Evolutionary conservation across 345 rosid species (phyloP).

Genomic region (Anastatica hierochuntica): DNA sequence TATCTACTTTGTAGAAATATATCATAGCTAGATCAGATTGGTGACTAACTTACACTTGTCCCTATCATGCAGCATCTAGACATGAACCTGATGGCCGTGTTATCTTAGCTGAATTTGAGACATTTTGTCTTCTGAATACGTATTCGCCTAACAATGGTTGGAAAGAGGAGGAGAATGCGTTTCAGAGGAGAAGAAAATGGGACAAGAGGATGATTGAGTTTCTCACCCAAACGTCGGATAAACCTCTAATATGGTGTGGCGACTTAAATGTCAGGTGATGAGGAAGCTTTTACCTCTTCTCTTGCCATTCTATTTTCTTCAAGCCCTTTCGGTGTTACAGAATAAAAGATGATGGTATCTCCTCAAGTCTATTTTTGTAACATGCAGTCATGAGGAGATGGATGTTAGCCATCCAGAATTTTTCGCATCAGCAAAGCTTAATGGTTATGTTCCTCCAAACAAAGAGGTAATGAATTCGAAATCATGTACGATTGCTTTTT

Average conservation of each 20-base stretch:
- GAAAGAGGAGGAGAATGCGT: conserved; percentile 92
- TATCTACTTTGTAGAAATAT: too few relatives aligned
- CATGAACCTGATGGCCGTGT: conserved; percentile 95
- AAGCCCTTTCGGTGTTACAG: neutral
- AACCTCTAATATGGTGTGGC: conserved; percentile 95
- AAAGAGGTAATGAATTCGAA: conserved; percentile 54
- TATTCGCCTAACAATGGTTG: conserved; percentile 97
- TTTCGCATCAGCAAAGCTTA: conserved; percentile 74
- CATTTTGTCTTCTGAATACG: conserved; percentile 60
- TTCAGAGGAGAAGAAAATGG: conserved; percentile 93
- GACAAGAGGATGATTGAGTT: conserved; percentile 80
- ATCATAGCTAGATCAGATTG: neutral
- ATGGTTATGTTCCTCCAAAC: conserved; percentile 87
- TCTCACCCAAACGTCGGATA: conserved; percentile 50
- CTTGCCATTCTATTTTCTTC: neutral
- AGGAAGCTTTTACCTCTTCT: neutral
- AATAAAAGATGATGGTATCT: neutral
- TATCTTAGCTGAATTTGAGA: conserved; percentile 83
- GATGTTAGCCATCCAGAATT: conserved; percentile 96
- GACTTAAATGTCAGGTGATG: conserved; percentile 83
- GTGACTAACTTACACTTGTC: conserved; percentile 5
- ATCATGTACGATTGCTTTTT: too few relatives aligned
- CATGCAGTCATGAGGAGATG: conserved; percentile 77
- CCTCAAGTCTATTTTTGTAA: neutral
- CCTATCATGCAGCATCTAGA: conserved; percentile 41